Conservation (phyloP, 2,329 filamentous ascomycete genomes). For the Fusarium pininemorale region DNA sequence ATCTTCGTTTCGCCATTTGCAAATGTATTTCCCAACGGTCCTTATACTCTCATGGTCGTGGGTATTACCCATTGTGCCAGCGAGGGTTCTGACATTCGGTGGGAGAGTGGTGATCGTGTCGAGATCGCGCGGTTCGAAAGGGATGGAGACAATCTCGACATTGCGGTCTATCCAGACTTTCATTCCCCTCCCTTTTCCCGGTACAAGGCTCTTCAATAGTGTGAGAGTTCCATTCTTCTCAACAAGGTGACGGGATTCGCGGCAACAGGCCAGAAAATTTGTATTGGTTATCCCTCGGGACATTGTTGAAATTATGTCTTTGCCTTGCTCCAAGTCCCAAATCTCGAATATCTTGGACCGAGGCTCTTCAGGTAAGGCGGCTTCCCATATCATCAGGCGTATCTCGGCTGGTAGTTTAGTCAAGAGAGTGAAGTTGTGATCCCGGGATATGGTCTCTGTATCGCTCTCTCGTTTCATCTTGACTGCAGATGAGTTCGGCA, state of each 20-base stretch:
- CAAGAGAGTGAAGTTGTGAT: not conserved
- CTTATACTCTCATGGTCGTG: too few relatives aligned
- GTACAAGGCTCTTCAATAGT: not conserved
- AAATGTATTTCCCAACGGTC: not conserved
- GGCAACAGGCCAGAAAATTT: not conserved
- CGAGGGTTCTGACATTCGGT: not conserved
- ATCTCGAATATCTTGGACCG: not conserved
- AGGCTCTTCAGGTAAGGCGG: not conserved
- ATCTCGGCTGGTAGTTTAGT: not conserved
- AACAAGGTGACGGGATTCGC: not conserved
- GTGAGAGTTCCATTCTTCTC: not conserved
- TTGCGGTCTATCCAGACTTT: not conserved
- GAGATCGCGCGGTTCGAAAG: not conserved
- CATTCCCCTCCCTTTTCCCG: not conserved
- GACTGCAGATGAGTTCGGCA: too few relatives aligned
- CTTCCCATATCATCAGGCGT: slow-evolving; percentile 3
- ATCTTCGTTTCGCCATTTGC: not conserved
- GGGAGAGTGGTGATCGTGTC: not conserved
- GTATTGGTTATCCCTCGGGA: not conserved
- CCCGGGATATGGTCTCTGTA: too few relatives aligned
- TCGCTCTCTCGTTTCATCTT: not conserved
- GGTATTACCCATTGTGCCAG: not conserved
- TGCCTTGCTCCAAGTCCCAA: not conserved
- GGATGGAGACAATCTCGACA: not conserved
- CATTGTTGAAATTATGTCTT: not conserved